Evolutionary conservation across 2,329 filamentous ascomycete species (phyloP).

Genomic region (Alternaria sp.): DNA sequence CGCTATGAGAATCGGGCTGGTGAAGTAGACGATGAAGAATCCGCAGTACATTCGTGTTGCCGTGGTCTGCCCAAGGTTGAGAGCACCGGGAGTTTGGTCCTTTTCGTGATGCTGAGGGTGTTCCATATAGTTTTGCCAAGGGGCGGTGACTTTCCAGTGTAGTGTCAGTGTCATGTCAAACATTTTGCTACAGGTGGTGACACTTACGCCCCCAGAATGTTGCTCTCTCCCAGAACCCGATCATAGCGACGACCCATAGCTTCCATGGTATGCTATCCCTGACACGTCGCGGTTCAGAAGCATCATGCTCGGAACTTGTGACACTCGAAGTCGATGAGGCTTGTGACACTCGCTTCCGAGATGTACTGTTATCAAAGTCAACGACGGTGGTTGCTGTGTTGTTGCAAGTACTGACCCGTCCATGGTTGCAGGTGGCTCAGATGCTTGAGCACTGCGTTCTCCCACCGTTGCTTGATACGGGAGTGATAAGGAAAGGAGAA

Average conservation of each 20-base stretch:
- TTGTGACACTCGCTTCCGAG: slow-evolving; percentile 11
- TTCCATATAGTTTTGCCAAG: slow-evolving; percentile 57
- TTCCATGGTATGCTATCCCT: slow-evolving; percentile 33
- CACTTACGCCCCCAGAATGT: slow-evolving; percentile 38
- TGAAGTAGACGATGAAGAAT: slow-evolving; percentile 63
- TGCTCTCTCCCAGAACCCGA: slow-evolving; percentile 40
- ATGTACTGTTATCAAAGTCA: slow-evolving; percentile 4
- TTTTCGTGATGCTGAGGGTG: slow-evolving; percentile 37
- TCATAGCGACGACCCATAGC: slow-evolving; percentile 37
- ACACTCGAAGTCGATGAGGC: slow-evolving; percentile 12
- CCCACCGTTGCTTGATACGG: neutral
- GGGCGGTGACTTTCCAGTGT: slow-evolving; percentile 30
- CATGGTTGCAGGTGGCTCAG: neutral
- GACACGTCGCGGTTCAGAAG: slow-evolving; percentile 28
- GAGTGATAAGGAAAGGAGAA: neutral
- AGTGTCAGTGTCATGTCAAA: slow-evolving; percentile 11
- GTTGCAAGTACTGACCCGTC: slow-evolving; percentile 4
- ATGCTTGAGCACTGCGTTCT: neutral
- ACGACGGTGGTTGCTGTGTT: neutral
- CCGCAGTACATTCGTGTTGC: slow-evolving; percentile 65
- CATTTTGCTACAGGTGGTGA: slow-evolving; percentile 11
- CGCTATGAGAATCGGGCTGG: slow-evolving; percentile 48
- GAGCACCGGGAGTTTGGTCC: slow-evolving; percentile 46
- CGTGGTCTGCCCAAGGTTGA: slow-evolving; percentile 43
- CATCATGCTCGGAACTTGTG: neutral